Percentiles rank a stretch among this genome's conserved stretches.
These are phyloP conservation scores for Neoascochyta sp. DNA, from an alignment of 2,329 filamentous ascomycete genomes.

Conservation along the genomic window DNA sequence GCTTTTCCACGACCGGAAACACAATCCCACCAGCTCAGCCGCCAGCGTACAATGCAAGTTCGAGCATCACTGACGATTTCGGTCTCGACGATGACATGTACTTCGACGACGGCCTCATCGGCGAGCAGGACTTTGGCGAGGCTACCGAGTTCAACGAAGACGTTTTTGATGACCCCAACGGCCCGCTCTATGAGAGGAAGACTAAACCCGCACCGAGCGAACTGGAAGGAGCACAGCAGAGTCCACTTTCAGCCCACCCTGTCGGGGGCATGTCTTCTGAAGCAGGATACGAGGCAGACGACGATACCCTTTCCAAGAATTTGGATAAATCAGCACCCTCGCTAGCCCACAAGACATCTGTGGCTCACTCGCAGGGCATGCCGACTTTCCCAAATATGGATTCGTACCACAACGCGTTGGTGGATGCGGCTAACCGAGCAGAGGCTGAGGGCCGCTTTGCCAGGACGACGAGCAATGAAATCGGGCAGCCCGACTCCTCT, in stretches of 20 bases:
- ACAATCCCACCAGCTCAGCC: conserved; percentile 18
- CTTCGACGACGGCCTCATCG: conserved; percentile 62
- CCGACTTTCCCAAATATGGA: conserved; percentile 53
- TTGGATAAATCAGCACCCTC: conserved; percentile 44
- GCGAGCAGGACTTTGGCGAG: conserved; percentile 50
- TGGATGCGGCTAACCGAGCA: conserved; percentile 74
- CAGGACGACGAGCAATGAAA: conserved; percentile 52
- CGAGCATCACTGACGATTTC: not conserved
- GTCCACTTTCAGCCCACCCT: conserved; percentile 15
- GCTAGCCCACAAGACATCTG: conserved; percentile 48
- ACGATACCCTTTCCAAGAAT: conserved; percentile 26
- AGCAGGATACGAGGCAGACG: conserved; percentile 31
- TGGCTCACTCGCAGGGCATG: conserved; percentile 32
- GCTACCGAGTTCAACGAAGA: conserved; percentile 65
- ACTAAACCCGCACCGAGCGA: conserved; percentile 20
- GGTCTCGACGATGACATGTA: conserved; percentile 57
- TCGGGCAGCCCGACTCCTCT: conserved; percentile 27
- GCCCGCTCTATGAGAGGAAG: conserved; percentile 50
- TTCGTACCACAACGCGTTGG: conserved; percentile 79
- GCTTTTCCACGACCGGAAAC: conserved; percentile 31
- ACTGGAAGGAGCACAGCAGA: conserved; percentile 9
- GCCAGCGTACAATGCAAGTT: conserved; percentile 4
- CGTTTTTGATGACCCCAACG: conserved; percentile 60
- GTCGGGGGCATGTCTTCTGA: conserved; percentile 16
- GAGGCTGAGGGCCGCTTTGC: conserved; percentile 72